phyloP scores from a whole-genome alignment of 108 stramenopile species.

The Conticribra guillardii region DNA sequence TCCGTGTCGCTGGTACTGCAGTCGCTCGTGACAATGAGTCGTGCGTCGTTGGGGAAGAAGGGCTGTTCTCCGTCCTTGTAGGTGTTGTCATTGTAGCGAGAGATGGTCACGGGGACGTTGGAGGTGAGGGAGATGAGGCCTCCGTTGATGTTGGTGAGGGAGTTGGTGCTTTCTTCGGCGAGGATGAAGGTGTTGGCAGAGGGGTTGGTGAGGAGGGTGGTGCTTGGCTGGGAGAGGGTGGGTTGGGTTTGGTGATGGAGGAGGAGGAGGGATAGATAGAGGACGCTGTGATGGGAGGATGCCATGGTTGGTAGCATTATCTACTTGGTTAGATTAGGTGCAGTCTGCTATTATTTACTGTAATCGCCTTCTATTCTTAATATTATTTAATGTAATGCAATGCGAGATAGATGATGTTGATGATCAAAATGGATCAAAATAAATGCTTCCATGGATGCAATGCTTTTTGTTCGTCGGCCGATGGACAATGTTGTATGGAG shows the following conservation, averaged over 20 bases:
- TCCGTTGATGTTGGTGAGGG: conserved; percentile 4
- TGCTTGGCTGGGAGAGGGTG: background rate
- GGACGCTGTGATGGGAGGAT: background rate
- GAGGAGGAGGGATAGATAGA: background rate
- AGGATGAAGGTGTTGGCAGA: background rate
- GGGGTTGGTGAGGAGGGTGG: conserved; percentile 2
- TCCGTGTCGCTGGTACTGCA: conserved; percentile 5
- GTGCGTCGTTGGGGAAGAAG: conserved; percentile 13
- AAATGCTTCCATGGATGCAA: too few relatives aligned
- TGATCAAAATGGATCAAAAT: too few relatives aligned
- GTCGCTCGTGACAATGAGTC: conserved; percentile 22
- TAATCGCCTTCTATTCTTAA: too few relatives aligned
- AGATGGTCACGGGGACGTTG: conserved; percentile 38
- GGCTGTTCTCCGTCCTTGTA: conserved; percentile 24
- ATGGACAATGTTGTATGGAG: too few relatives aligned
- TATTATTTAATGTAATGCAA: too few relatives aligned
- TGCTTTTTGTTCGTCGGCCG: too few relatives aligned
- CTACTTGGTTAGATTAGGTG: too few relatives aligned
- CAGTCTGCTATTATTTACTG: too few relatives aligned
- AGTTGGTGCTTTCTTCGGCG: background rate
- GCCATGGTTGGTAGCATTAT: too few relatives aligned
- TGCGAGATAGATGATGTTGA: too few relatives aligned
- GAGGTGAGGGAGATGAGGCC: conserved; percentile 18
- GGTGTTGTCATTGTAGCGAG: conserved; percentile 24
- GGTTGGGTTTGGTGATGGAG: background rate